A percentile compares a stretch with the other conserved stretches of the same genome.
phyloP scores from a whole-genome alignment of 1,139 yeast genomes.

The Williopsis jadinii region DNA sequence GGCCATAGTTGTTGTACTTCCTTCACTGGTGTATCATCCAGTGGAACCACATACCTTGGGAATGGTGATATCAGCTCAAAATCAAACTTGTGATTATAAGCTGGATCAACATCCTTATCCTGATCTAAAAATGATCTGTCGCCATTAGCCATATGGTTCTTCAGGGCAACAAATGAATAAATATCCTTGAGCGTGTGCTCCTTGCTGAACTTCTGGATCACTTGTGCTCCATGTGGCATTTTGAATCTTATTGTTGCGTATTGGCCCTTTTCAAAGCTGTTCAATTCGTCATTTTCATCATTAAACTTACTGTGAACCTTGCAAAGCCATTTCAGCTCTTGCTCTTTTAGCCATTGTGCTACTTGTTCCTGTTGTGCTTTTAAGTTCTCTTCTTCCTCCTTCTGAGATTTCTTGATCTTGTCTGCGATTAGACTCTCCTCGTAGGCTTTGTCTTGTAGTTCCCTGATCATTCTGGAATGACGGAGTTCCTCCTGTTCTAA shows the following conservation, averaged over 20 bases:
- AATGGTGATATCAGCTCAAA: slow-evolving; percentile 51
- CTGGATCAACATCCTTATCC: slow-evolving; percentile 4
- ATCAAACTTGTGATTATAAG: slow-evolving; percentile 30
- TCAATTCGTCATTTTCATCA: slow-evolving; percentile 1
- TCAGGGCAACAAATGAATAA: slow-evolving; percentile 55
- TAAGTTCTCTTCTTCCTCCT: slow-evolving; percentile 15
- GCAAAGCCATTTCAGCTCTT: slow-evolving; percentile 9
- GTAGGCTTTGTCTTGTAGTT: slow-evolving; percentile 32
- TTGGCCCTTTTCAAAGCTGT: slow-evolving; percentile 10
- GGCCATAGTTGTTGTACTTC: slow-evolving; percentile 49
- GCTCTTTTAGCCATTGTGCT: slow-evolving; percentile 14
- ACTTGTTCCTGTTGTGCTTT: slow-evolving; percentile 4
- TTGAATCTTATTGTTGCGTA: slow-evolving; percentile 35
- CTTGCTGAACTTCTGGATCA: slow-evolving; percentile 47
- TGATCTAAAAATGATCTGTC: not conserved
- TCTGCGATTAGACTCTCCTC: slow-evolving; percentile 29
- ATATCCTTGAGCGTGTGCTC: slow-evolving; percentile 48
- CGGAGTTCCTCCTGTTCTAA: slow-evolving; percentile 29
- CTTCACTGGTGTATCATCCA: slow-evolving; percentile 26
- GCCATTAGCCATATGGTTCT: slow-evolving; percentile 14
- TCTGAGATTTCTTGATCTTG: slow-evolving; percentile 23
- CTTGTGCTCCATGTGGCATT: slow-evolving; percentile 53
- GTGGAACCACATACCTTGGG: slow-evolving; percentile 41
- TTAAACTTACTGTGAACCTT: slow-evolving; percentile 7
- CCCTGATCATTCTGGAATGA: slow-evolving; percentile 29